Percentiles rank a stretch among this genome's conserved stretches.
phyloP scores from a whole-genome alignment of 139 green algal genomes.

The Chlorella sorokiniana region DNA sequence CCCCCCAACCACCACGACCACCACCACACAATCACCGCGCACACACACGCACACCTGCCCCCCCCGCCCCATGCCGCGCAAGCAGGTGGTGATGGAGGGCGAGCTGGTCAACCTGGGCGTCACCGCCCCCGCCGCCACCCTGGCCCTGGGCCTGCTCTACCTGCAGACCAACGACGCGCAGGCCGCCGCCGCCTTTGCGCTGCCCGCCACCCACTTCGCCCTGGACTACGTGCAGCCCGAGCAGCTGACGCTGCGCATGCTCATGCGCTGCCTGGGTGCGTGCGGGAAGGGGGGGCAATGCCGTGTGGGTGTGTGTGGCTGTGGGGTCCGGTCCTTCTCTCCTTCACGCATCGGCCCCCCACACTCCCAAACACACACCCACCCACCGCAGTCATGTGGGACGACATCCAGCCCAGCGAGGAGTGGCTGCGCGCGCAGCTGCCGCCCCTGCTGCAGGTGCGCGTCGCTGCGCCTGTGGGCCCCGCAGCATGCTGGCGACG shows the following conservation, averaged over 20 bases:
- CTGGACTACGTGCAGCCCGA: conserved; percentile 84
- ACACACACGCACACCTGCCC: neutral
- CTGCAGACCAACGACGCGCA: conserved; percentile 81
- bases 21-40: too few relatives aligned
- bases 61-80: neutral
- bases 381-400: conserved; percentile 78
- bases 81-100: conserved; percentile 84
- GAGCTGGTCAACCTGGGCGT: conserved; percentile 81
- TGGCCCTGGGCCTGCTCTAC: conserved; percentile 93
- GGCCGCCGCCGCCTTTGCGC: conserved; percentile 66
- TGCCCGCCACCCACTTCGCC: conserved; percentile 63
- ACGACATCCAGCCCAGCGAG: conserved; percentile 61
- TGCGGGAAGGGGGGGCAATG: neutral
- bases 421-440: conserved; percentile 78
- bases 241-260: conserved; percentile 85
- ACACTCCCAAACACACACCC: neutral
- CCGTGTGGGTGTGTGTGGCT: neutral
- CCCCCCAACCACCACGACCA: too few relatives aligned
- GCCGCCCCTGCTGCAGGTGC: conserved; percentile 61
- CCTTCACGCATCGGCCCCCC: neutral
- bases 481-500: neutral
- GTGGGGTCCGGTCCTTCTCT: neutral
- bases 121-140: conserved; percentile 82
- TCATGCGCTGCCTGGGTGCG: conserved; percentile 68
- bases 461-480: neutral